phyloP scores from a whole-genome alignment of 768 basidiomycete genomes.

The Phylloporus scabripes region DNA sequence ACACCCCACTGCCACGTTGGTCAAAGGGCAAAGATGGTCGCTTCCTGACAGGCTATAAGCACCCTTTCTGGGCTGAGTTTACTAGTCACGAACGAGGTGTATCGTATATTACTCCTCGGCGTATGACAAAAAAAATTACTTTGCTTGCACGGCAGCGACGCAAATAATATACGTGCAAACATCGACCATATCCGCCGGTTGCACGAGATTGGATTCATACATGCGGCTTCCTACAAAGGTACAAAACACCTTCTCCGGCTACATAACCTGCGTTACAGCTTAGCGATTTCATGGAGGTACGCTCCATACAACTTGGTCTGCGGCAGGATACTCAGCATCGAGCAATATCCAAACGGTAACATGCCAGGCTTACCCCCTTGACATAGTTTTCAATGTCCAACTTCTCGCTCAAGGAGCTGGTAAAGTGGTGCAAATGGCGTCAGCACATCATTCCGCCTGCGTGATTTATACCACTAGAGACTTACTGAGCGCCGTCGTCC shows the following conservation, averaged over 20 bases:
- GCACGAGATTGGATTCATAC: too few species aligned
- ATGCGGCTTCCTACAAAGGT: too few species aligned
- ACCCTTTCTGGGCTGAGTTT: too few species aligned
- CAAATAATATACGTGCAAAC: too few species aligned
- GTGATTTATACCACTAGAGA: not conserved
- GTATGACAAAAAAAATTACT: too few species aligned
- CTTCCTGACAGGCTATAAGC: too few species aligned
- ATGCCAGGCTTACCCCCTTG: not conserved
- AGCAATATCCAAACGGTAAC: not conserved
- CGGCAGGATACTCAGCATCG: not conserved
- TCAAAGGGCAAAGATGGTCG: too few species aligned
- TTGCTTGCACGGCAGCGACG: not conserved
- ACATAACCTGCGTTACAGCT: not conserved
- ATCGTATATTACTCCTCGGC: too few species aligned
- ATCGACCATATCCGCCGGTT: too few species aligned
- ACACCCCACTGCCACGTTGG: too few species aligned
- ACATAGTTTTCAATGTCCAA: slow-evolving; percentile 72
- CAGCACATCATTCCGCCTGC: not conserved
- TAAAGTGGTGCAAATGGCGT: not conserved
- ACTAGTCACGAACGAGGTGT: too few species aligned
- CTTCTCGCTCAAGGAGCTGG: slow-evolving; percentile 88
- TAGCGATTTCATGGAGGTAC: not conserved
- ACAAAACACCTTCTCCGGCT: not conserved
- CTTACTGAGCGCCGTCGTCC: slow-evolving; percentile 88
- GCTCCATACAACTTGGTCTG: not conserved